Evolutionary conservation across 177 flowering plant species (phyloP).

Genomic region (Vitis hybrid): DNA sequence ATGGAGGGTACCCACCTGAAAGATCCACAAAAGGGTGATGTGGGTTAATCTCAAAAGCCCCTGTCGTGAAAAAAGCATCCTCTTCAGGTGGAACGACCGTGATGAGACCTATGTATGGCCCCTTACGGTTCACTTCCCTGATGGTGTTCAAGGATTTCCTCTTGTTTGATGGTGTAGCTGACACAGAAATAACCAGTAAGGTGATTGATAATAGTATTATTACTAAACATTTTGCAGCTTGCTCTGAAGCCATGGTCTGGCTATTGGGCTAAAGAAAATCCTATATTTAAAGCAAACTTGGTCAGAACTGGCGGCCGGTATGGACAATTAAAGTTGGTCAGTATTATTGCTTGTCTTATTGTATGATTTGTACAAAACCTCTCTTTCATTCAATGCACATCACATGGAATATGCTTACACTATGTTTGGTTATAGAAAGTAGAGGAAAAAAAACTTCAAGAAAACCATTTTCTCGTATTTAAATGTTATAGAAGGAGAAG

Average conservation of each 20-base stretch:
- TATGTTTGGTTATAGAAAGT: too few species aligned
- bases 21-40: constrained; percentile 28
- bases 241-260: constrained; percentile 7
- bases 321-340: neutral
- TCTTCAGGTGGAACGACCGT: constrained; percentile 30
- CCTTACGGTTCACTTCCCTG: constrained; percentile 16
- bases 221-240: neutral
- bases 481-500: too few species aligned
- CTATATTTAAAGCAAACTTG: neutral
- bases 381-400: too few species aligned
- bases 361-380: too few species aligned
- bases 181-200: neutral
- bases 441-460: too few species aligned
- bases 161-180: neutral
- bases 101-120: constrained; percentile 31
- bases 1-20: constrained; percentile 13
- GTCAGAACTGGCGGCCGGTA: neutral
- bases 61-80: constrained; percentile 23
- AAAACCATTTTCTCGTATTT: too few species aligned
- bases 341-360: too few species aligned
- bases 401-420: too few species aligned
- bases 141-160: neutral
- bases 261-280: neutral
- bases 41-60: constrained; percentile 21
- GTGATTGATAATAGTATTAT: neutral